A percentile compares a stretch with the other conserved stretches of the same genome.
phyloP scores from a whole-genome alignment of 257 asterid genomes.

The Gardenia jasminoides region DNA sequence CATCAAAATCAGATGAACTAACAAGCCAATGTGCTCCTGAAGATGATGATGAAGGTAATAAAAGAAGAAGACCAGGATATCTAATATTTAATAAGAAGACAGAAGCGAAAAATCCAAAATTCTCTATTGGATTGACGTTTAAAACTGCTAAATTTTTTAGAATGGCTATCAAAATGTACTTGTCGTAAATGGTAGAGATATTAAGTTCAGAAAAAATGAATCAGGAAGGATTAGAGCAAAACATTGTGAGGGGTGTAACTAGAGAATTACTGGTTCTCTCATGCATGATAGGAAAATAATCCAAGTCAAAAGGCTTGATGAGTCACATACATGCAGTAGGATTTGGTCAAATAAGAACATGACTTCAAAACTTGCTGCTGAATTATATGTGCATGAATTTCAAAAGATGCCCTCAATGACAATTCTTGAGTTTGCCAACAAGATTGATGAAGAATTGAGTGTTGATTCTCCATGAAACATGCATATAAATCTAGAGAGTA shows the following conservation, averaged over 20 bases:
- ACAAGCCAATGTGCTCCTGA: accelerated
- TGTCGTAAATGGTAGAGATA: not conserved
- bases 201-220: not conserved
- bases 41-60: not conserved
- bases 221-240: not conserved
- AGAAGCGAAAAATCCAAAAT: not conserved
- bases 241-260: not conserved
- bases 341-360: not conserved
- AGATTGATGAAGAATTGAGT: not conserved
- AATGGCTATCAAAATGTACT: not conserved
- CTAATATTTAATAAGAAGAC: not conserved
- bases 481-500: not conserved
- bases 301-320: not conserved
- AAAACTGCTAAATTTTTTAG: not conserved
- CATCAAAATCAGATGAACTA: not conserved
- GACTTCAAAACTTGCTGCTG: not conserved
- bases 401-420: not conserved
- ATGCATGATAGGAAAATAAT: not conserved
- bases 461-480: not conserved
- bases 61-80: not conserved
- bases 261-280: not conserved
- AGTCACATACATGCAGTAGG: not conserved
- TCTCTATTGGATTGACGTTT: not conserved
- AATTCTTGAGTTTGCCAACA: not conserved
- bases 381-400: not conserved